Conservation (phyloP, 2,329 filamentous ascomycete species). For the Gyromitra esculenta region DNA sequence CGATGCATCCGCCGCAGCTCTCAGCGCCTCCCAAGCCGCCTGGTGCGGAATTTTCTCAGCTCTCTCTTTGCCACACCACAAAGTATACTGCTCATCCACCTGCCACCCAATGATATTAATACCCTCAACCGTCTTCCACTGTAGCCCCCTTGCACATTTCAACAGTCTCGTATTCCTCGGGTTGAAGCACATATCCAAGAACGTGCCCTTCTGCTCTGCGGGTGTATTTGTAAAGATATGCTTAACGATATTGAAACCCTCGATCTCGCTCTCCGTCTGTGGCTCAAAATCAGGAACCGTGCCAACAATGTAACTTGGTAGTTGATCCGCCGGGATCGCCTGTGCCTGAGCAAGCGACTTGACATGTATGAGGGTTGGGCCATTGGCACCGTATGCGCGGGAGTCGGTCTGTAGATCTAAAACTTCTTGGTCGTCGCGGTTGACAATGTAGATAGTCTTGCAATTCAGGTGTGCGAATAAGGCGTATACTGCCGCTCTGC, state of each 20-base stretch:
- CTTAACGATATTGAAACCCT: slow-evolving; percentile 57
- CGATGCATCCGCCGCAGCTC: slow-evolving; percentile 4
- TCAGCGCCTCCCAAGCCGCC: slow-evolving; percentile 43
- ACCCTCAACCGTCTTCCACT: slow-evolving; percentile 62
- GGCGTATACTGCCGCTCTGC: slow-evolving; percentile 61
- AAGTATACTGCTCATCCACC: slow-evolving; percentile 16
- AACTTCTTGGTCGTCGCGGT: slow-evolving; percentile 59
- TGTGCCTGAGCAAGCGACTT: slow-evolving; percentile 57
- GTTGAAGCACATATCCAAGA: slow-evolving; percentile 64
- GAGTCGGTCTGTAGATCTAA: slow-evolving; percentile 57
- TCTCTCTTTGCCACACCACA: slow-evolving; percentile 20
- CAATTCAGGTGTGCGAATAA: slow-evolving; percentile 58
- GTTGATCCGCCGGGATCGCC: slow-evolving; percentile 38
- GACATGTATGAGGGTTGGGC: slow-evolving; percentile 59
- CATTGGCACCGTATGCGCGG: slow-evolving; percentile 44
- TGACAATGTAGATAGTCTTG: slow-evolving; percentile 60
- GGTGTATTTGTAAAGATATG: slow-evolving; percentile 56
- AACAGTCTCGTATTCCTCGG: slow-evolving; percentile 61
- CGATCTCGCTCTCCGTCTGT: slow-evolving; percentile 58
- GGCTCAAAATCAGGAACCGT: slow-evolving; percentile 62
- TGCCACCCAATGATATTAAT: slow-evolving; percentile 61
- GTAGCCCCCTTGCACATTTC: slow-evolving; percentile 58
- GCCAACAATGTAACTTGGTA: slow-evolving; percentile 61
- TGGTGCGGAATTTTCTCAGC: slow-evolving; percentile 55
- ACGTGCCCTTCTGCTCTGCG: slow-evolving; percentile 58